These are phyloP conservation scores for Aspergillus conjunctus DNA, from an alignment of 495 filamentous ascomycete species.

Conservation along the genomic window DNA sequence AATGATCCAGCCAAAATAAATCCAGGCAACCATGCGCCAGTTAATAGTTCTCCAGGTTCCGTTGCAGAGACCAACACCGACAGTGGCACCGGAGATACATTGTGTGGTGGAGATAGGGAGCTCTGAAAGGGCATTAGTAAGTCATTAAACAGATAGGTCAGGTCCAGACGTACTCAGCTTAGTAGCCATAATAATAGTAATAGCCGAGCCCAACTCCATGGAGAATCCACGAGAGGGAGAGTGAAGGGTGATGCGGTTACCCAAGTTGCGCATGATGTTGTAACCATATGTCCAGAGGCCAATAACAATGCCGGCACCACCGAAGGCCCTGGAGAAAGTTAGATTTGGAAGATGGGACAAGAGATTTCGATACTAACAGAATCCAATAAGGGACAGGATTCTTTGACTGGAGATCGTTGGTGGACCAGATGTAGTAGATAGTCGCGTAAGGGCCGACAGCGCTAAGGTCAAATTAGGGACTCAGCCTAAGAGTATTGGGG, in stretches of 20 bases:
- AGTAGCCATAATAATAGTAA: constrained; percentile 25
- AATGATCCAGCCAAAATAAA: constrained; percentile 60
- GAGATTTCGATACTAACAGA: constrained; percentile 15
- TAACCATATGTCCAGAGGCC: constrained; percentile 31
- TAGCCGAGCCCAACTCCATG: constrained; percentile 26
- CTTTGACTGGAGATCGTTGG: constrained; percentile 9
- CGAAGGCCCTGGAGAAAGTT: constrained; percentile 15
- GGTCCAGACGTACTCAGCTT: constrained; percentile 17
- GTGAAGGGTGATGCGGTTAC: constrained; percentile 26
- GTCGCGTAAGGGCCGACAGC: constrained; percentile 27
- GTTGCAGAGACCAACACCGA: constrained; percentile 65
- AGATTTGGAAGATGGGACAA: neutral
- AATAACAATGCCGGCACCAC: constrained; percentile 21
- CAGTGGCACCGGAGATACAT: constrained; percentile 62
- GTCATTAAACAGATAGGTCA: neutral
- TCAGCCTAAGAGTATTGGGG: neutral
- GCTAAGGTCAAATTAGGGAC: neutral
- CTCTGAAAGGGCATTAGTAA: constrained; percentile 10
- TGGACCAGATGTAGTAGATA: constrained; percentile 23
- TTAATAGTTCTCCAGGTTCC: constrained; percentile 60
- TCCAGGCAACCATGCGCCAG: constrained; percentile 60
- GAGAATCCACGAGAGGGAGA: constrained; percentile 25
- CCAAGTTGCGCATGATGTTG: constrained; percentile 28
- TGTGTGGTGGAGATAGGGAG: constrained; percentile 47
- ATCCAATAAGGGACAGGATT: constrained; percentile 27